A percentile compares a stretch with the other conserved stretches of the same genome.
phyloP scores from a whole-genome alignment of 2,329 filamentous ascomycete genomes.

The Metarhizium rileyi region DNA sequence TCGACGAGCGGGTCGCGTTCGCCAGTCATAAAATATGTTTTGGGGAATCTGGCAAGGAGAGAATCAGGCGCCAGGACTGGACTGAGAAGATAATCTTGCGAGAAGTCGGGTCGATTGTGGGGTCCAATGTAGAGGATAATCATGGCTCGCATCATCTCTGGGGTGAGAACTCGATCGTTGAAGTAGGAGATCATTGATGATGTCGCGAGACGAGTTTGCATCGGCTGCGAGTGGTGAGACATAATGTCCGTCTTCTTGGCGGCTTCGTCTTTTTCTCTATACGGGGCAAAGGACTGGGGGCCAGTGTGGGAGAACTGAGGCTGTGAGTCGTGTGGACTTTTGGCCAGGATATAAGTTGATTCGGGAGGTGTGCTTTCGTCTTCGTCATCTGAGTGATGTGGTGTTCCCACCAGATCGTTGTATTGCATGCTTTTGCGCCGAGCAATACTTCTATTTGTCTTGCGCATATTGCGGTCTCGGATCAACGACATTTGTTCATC shows the following conservation, averaged over 20 bases:
- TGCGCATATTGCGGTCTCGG: conserved; percentile 67
- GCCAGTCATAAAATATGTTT: conserved; percentile 87
- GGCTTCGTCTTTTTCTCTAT: conserved; percentile 1
- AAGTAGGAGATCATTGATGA: conserved; percentile 98
- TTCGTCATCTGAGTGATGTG: conserved; percentile 70
- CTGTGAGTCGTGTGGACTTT: conserved; percentile 23
- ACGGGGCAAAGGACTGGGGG: conserved; percentile 22
- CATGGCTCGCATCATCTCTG: conserved; percentile 99
- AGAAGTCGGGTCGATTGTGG: conserved; percentile 86
- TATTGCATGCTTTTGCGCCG: conserved; percentile 85
- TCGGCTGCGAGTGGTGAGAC: conserved; percentile 45
- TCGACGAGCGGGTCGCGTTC: conserved; percentile 93
- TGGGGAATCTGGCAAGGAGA: conserved; percentile 78
- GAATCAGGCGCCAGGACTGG: conserved; percentile 82
- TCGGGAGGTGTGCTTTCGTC: conserved; percentile 35
- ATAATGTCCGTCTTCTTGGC: conserved; percentile 15
- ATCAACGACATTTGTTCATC: conserved; percentile 96
- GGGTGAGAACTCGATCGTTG: conserved; percentile 86
- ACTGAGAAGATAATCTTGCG: conserved; percentile 80
- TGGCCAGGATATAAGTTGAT: conserved; percentile 10
- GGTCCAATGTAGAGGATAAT: conserved; percentile 96
- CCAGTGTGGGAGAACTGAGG: conserved; percentile 43
- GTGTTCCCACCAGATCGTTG: conserved; percentile 71
- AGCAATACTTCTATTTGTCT: conserved; percentile 69
- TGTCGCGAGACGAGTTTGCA: conserved; percentile 83